Evolutionary conservation across 176 grass and related monocot species (phyloP).

Genomic region (Miscanthus lutarioriparius): DNA sequence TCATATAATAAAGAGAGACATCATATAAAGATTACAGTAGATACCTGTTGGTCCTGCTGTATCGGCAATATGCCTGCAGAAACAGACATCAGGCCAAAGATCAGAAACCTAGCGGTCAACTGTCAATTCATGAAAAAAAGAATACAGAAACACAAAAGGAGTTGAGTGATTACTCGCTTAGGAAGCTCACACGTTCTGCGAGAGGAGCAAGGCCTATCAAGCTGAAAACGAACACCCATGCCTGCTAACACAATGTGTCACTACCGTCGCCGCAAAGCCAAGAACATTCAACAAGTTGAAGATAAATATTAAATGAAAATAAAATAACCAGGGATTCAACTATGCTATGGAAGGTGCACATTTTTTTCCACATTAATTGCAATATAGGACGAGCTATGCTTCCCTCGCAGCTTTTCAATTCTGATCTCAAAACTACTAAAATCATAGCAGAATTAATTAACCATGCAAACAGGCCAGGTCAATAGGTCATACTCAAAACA

Average conservation of each 20-base stretch:
- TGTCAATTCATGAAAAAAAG: not conserved
- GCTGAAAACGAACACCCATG: constrained; percentile 70
- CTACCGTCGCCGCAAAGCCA: not conserved
- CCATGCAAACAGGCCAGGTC: not conserved
- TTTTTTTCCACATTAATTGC: too few relatives aligned
- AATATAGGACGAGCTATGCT: too few relatives aligned
- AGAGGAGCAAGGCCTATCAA: constrained; percentile 61
- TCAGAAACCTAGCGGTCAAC: not conserved
- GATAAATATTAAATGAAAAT: not conserved
- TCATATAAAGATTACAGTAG: not conserved
- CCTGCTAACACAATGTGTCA: constrained; percentile 36
- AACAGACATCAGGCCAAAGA: not conserved
- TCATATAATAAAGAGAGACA: not conserved
- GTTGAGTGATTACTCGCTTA: constrained; percentile 63
- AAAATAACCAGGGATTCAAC: not conserved
- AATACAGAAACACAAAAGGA: not conserved
- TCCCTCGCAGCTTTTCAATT: not conserved
- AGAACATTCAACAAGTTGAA: constrained; percentile 3
- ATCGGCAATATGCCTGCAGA: constrained; percentile 55
- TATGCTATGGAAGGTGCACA: not conserved
- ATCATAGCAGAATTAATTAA: not conserved
- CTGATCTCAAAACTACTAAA: not conserved
- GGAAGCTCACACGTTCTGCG: constrained; percentile 77
- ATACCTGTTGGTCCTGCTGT: constrained; percentile 60
- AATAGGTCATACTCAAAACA: too few relatives aligned